These are phyloP conservation scores for Paecilomyces variotii DNA, from an alignment of 2,329 filamentous ascomycete genomes.

Conservation along the genomic window DNA sequence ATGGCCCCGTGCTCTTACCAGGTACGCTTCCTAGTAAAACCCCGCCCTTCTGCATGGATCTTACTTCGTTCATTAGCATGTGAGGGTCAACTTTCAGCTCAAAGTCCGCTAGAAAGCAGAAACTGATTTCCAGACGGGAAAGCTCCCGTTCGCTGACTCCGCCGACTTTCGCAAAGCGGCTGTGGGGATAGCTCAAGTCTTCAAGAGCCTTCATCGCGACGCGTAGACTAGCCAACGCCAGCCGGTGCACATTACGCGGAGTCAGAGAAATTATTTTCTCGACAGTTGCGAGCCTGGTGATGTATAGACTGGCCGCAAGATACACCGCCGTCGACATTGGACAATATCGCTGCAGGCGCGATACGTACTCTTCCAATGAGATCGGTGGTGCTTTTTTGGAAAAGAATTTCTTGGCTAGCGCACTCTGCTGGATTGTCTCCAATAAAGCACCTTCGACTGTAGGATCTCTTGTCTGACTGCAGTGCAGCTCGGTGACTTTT, in stretches of 20 bases:
- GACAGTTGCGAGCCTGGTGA: constrained; percentile 69
- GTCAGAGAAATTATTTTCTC: constrained; percentile 76
- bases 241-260: constrained; percentile 72
- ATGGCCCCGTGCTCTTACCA: neutral
- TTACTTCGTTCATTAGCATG: constrained; percentile 46
- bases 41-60: constrained; percentile 20
- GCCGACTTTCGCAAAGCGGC: constrained; percentile 75
- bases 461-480: constrained; percentile 29
- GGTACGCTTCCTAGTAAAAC: neutral
- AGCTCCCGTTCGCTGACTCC: constrained; percentile 78
- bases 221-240: constrained; percentile 73
- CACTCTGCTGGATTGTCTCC: constrained; percentile 68
- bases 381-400: constrained; percentile 81
- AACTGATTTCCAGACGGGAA: constrained; percentile 77
- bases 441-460: constrained; percentile 61
- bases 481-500: constrained; percentile 27
- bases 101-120: constrained; percentile 80
- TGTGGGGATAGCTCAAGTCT: constrained; percentile 79
- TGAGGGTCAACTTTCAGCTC: constrained; percentile 60
- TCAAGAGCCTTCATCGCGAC: constrained; percentile 95
- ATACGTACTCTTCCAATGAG: constrained; percentile 72
- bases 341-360: constrained; percentile 81
- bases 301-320: constrained; percentile 79
- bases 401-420: constrained; percentile 88
- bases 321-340: constrained; percentile 92